Evolutionary conservation across 192 early-diverging fungal genomes (phyloP).

Genomic region (Piromyces finnis): DNA sequence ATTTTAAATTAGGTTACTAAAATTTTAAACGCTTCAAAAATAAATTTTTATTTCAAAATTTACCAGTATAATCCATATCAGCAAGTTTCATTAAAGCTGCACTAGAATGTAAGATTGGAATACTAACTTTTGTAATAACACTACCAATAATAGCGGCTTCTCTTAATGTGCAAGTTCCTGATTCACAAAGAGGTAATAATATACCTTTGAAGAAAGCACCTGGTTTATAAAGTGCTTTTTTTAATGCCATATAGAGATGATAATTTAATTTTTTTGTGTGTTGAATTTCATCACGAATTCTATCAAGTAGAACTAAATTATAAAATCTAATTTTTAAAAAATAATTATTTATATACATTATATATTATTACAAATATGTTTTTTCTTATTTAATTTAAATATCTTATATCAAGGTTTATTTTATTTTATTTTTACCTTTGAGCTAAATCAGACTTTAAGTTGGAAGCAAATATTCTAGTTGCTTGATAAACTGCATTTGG

Average conservation of each 20-base stretch:
- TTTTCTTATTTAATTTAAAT: too few relatives aligned
- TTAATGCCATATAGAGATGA: conserved; percentile 89
- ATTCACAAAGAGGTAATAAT: conserved; percentile 83
- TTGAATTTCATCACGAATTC: conserved; percentile 85
- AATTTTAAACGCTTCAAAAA: too few relatives aligned
- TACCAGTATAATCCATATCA: conserved; percentile 93
- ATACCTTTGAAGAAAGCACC: conserved; percentile 96
- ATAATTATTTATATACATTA: too few relatives aligned
- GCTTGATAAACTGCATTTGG: conserved; percentile 94
- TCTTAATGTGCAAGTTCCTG: conserved; percentile 71
- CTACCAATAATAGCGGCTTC: conserved; percentile 91
- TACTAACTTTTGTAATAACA: conserved; percentile 78
- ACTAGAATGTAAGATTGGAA: conserved; percentile 89
- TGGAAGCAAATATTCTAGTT: conserved; percentile 91
- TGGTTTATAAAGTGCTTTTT: conserved; percentile 92
- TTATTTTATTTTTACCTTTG: conserved; percentile 33
- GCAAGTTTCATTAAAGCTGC: conserved; percentile 81
- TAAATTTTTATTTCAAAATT: too few relatives aligned
- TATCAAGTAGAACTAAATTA: conserved; percentile 69
- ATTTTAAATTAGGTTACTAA: too few relatives aligned
- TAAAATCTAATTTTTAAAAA: too few relatives aligned
- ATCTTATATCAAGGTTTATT: too few relatives aligned
- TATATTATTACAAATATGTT: too few relatives aligned
- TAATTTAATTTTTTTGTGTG: conserved; percentile 96
- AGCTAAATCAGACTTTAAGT: conserved; percentile 79